Conservation (phyloP, 495 filamentous ascomycete genomes). For the Penicillium canescens region DNA sequence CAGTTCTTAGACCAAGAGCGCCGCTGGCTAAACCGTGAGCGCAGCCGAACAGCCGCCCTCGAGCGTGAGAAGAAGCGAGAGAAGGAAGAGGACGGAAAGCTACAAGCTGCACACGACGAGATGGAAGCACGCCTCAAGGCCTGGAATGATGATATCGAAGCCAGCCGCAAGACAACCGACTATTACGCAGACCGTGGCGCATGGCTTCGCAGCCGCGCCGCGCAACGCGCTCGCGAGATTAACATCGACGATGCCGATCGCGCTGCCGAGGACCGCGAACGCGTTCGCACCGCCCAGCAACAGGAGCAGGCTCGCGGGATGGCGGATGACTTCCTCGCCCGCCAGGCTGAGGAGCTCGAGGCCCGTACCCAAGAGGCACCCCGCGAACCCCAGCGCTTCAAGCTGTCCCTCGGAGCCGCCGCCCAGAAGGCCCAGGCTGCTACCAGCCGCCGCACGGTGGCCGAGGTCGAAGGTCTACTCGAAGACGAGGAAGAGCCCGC, state of each 20-base stretch:
- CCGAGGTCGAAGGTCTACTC: slow-evolving; percentile 89
- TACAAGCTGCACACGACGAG: slow-evolving; percentile 62
- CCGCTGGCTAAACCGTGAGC: slow-evolving; percentile 86
- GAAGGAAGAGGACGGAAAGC: slow-evolving; percentile 61
- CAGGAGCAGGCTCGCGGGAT: slow-evolving; percentile 78
- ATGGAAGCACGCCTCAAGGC: slow-evolving; percentile 71
- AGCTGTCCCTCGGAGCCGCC: slow-evolving; percentile 86
- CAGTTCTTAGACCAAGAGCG: slow-evolving; percentile 82
- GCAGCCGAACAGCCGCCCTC: slow-evolving; percentile 76
- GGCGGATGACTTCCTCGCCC: slow-evolving; percentile 91
- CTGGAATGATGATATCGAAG: slow-evolving; percentile 90
- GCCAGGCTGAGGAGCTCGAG: slow-evolving; percentile 84
- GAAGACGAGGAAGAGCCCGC: slow-evolving; percentile 91
- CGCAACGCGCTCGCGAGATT: slow-evolving; percentile 69
- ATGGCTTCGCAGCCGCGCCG: slow-evolving; percentile 81
- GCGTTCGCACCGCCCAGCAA: slow-evolving; percentile 63
- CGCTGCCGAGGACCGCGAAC: slow-evolving; percentile 72
- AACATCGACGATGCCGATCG: slow-evolving; percentile 81
- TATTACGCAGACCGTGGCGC: slow-evolving; percentile 84
- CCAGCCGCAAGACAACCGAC: slow-evolving; percentile 66
- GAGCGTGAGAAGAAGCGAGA: slow-evolving; percentile 81
- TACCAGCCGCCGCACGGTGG: slow-evolving; percentile 75
- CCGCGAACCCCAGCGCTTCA: slow-evolving; percentile 82
- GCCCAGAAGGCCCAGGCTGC: slow-evolving; percentile 78
- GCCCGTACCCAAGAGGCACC: slow-evolving; percentile 49